Base-by-base conservation (phyloP, 116 monocot species). In the Thalassia testudinum region DNA sequence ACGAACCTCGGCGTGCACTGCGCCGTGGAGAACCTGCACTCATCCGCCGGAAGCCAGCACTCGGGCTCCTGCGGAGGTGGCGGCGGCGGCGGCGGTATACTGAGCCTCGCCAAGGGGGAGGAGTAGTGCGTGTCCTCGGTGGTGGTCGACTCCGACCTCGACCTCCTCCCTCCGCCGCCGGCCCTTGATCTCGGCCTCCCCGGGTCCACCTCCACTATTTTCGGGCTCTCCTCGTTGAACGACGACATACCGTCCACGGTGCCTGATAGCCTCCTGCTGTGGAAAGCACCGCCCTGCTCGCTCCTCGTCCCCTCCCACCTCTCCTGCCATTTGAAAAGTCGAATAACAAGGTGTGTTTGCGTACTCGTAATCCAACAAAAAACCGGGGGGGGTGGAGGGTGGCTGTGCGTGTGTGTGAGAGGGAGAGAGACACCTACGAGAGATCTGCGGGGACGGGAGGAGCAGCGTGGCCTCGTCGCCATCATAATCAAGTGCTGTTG, bases 191-290 rank as follows among this genome's bases (percentile, higher is more conserved):
- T 83, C 18, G 80, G 83, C 0, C 80, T 67, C 17, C 75, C 68
- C 0, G 85, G 75, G 57, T 85, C 82, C 13, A 92, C 81, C 54
- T 92, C 86, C 0, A 86, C 86, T 10, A 86, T 82, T 77, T 86
- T 86, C 2, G 86, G 86, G 62, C 79, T 86, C 19, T 71, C 62
- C 16, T 76, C 85, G 21, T 24, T 52, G 37, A 15, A 40, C 27
- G 24, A 60, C 3, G 42, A 19, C 14, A 14, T 14, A 21, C 19
- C 56, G 26, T 85, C 91, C 0, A 76, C 24, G 42, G 70, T 64
- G 28, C 72, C 64, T 4, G 91, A 82, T 0, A 74, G 60, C 26
- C 81, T 60, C 28, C 81, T 58, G 59, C 76, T 74, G 61, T 79
- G 72, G 54, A 68, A 55, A 5, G 47, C 49, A 24, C 17, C 38